Conservation (phyloP, 805 yeast genomes). For the Pichia pseudocactophila region DNA sequence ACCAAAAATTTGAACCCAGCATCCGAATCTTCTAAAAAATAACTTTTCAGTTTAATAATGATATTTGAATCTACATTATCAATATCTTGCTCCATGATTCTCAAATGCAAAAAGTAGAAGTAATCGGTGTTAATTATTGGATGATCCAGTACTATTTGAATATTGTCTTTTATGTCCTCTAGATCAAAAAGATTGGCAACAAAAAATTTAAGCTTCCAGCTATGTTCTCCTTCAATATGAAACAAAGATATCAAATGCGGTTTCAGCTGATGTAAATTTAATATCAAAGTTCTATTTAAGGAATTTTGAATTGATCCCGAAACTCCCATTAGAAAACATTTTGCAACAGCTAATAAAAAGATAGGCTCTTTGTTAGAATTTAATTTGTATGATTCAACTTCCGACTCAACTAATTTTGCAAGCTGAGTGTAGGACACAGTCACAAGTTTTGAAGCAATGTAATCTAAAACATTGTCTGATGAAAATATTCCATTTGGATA, state of each 20-base stretch:
- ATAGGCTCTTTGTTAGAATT: conserved; percentile 12
- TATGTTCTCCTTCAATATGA: conserved; percentile 10
- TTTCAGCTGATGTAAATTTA: conserved; percentile 13
- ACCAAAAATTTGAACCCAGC: conserved; percentile 17
- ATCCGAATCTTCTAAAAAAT: conserved; percentile 12
- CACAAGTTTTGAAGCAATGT: conserved; percentile 34
- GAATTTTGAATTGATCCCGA: conserved; percentile 25
- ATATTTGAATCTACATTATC: conserved; percentile 15
- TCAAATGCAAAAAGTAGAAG: conserved; percentile 28
- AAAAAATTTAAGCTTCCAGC: conserved; percentile 41
- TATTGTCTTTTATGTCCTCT: conserved; percentile 11
- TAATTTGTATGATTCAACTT: conserved; percentile 11
- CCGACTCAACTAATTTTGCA: conserved; percentile 17
- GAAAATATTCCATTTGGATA: conserved; percentile 6
- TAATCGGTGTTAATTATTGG: conserved; percentile 7
- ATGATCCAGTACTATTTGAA: conserved; percentile 1
- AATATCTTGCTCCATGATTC: conserved; percentile 33
- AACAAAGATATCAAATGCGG: conserved; percentile 19
- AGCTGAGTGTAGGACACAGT: conserved; percentile 42
- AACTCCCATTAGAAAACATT: conserved; percentile 32
- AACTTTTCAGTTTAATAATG: conserved; percentile 20
- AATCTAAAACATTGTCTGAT: conserved; percentile 26
- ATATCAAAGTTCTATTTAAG: conserved; percentile 16
- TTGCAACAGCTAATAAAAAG: conserved; percentile 24
- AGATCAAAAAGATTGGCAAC: conserved; percentile 41